Percentiles rank a stretch among this genome's conserved stretches.
Evolutionary conservation across 2,329 filamentous ascomycete genomes (phyloP).

Genomic region (Apiospora rasikravindrae): DNA sequence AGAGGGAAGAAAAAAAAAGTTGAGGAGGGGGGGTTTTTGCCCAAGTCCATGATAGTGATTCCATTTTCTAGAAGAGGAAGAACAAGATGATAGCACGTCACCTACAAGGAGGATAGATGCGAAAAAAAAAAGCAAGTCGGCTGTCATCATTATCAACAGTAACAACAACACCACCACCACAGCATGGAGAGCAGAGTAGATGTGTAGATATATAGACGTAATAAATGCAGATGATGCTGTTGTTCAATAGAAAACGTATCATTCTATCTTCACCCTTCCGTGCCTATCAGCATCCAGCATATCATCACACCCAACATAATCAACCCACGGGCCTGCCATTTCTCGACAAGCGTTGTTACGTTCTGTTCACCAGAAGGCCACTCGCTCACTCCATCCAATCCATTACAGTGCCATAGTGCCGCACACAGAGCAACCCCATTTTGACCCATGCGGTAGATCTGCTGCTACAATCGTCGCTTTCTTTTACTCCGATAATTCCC

Average conservation of each 20-base stretch:
- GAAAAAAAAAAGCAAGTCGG: not conserved
- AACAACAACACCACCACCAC: not conserved
- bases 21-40: constrained; percentile 1
- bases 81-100: not conserved
- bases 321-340: constrained; percentile 16
- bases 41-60: not conserved
- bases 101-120: not conserved
- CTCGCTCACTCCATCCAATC: constrained; percentile 12
- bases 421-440: constrained; percentile 16
- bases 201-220: not conserved
- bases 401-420: constrained; percentile 16
- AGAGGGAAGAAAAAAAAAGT: constrained; percentile 15
- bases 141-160: not conserved
- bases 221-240: not conserved
- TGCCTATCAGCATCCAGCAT: constrained; percentile 15
- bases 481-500: constrained; percentile 20
- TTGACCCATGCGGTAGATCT: constrained; percentile 20
- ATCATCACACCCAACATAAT: constrained; percentile 16
- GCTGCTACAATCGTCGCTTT: constrained; percentile 17
- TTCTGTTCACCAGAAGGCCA: constrained; percentile 14
- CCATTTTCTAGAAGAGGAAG: not conserved
- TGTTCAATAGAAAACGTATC: not conserved
- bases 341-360: constrained; percentile 15
- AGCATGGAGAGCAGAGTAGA: not conserved
- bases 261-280: constrained; percentile 11